Evolutionary conservation across 352 stramenopile species (phyloP).

Genomic region (Pythium vanterpoolii): DNA sequence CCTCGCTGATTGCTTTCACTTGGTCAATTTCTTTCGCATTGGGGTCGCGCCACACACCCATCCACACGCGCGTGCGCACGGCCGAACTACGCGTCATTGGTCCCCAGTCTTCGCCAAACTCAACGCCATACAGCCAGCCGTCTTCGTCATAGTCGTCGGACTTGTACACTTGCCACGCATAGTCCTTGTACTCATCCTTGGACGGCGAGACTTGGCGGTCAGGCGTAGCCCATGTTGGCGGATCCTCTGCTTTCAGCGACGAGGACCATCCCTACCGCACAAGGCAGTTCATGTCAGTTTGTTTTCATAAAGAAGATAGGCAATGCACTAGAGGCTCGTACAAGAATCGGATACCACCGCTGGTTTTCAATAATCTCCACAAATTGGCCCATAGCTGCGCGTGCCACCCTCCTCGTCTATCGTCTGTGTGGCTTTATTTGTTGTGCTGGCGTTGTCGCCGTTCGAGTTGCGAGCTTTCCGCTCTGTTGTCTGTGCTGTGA

Average conservation of each 20-base stretch:
- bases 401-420: not conserved
- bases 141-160: slow-evolving; percentile 83
- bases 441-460: not conserved
- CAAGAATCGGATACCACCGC: slow-evolving; percentile 77
- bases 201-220: slow-evolving; percentile 35
- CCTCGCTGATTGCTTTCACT: not conserved
- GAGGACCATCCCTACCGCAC: slow-evolving; percentile 75
- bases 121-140: slow-evolving; percentile 75
- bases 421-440: not conserved
- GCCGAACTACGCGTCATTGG: slow-evolving; percentile 58
- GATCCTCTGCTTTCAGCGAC: slow-evolving; percentile 63
- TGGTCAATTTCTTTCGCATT: slow-evolving; percentile 29
- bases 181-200: slow-evolving; percentile 60
- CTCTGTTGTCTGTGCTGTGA: not conserved
- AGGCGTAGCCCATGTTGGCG: slow-evolving; percentile 62
- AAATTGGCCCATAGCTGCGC: slow-evolving; percentile 14
- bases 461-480: not conserved
- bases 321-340: slow-evolving; percentile 22
- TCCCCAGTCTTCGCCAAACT: slow-evolving; percentile 64
- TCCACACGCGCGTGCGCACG: slow-evolving; percentile 81
- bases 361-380: slow-evolving; percentile 86
- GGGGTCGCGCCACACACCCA: slow-evolving; percentile 32
- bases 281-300: not conserved
- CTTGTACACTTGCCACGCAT: slow-evolving; percentile 78
- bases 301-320: not conserved